These are phyloP conservation scores for Malassezia equina DNA, from an alignment of 1,284 basidiomycete species.

Conservation along the genomic window DNA sequence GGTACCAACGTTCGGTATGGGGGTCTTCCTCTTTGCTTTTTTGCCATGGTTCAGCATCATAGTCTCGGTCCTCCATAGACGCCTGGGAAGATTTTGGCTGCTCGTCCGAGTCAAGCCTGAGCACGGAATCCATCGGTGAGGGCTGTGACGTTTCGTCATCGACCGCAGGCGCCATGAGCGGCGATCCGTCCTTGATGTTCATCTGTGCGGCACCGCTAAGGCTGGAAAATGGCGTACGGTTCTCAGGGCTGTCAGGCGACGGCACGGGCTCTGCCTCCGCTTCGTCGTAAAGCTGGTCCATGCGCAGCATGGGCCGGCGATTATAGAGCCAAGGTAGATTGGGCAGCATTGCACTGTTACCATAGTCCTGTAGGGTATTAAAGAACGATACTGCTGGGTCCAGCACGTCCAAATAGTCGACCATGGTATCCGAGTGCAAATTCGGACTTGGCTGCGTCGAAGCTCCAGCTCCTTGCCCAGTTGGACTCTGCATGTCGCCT, in stretches of 20 bases:
- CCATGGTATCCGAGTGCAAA: slow-evolving; percentile 32
- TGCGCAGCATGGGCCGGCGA: slow-evolving; percentile 58
- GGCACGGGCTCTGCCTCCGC: not conserved
- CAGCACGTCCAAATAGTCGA: slow-evolving; percentile 58
- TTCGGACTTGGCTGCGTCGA: slow-evolving; percentile 5
- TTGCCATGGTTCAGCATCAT: not conserved
- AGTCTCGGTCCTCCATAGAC: not conserved
- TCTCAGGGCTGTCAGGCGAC: not conserved
- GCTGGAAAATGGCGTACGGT: not conserved
- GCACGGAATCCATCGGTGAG: not conserved
- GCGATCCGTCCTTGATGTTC: not conserved
- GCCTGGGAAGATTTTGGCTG: not conserved
- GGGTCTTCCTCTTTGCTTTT: slow-evolving; percentile 25
- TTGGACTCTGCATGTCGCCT: not conserved
- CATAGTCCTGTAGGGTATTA: slow-evolving; percentile 63
- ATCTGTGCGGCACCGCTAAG: not conserved
- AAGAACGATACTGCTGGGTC: slow-evolving; percentile 65
- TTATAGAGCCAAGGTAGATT: slow-evolving; percentile 59
- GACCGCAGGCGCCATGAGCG: not conserved
- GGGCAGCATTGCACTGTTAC: slow-evolving; percentile 65
- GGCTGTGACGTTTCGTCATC: not conserved
- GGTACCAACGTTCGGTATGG: slow-evolving; percentile 34
- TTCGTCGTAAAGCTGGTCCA: slow-evolving; percentile 40
- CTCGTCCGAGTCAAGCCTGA: not conserved
- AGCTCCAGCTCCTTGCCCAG: not conserved